Percentiles rank a stretch among this genome's conserved stretches.
Conservation (phyloP, 805 yeast genomes). For the Candida corydali region DNA sequence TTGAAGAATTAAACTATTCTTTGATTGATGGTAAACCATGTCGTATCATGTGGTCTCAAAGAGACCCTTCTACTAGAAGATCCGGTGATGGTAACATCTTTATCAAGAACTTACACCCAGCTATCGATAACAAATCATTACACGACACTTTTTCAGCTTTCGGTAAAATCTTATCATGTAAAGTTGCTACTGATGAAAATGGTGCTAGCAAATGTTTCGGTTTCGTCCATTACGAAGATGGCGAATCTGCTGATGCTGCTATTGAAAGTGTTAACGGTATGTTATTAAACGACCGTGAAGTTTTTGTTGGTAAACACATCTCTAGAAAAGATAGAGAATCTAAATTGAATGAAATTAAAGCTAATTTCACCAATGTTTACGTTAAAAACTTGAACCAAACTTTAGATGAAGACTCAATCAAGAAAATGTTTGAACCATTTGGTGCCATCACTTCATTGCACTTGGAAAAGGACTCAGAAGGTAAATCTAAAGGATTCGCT, state of each 20-base stretch:
- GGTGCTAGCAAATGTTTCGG: slow-evolving; percentile 96
- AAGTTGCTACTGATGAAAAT: slow-evolving; percentile 90
- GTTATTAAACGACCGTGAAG: slow-evolving; percentile 94
- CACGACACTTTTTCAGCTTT: slow-evolving; percentile 97
- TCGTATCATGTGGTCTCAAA: slow-evolving; percentile 99
- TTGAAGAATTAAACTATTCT: slow-evolving; percentile 92
- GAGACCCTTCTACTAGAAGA: slow-evolving; percentile 94
- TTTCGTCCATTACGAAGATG: slow-evolving; percentile 92
- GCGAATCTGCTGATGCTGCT: slow-evolving; percentile 90
- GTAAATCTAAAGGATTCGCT: slow-evolving; percentile 93
- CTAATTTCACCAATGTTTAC: slow-evolving; percentile 93
- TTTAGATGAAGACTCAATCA: slow-evolving; percentile 66
- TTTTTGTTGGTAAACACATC: slow-evolving; percentile 91
- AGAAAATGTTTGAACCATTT: slow-evolving; percentile 61
- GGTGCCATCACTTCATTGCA: slow-evolving; percentile 84
- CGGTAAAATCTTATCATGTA: slow-evolving; percentile 93
- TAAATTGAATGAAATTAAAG: slow-evolving; percentile 83
- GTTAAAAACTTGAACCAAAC: slow-evolving; percentile 83
- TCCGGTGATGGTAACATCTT: slow-evolving; percentile 94
- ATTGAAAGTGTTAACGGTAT: slow-evolving; percentile 97
- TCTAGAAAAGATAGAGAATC: slow-evolving; percentile 92
- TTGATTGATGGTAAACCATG: slow-evolving; percentile 93
- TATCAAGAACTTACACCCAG: slow-evolving; percentile 97
- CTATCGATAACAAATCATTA: slow-evolving; percentile 96
- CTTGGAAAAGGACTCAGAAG: slow-evolving; percentile 76